Evolutionary conservation across 192 early-diverging fungal species (phyloP).

Genomic region (Helicostylum pulchrum): DNA sequence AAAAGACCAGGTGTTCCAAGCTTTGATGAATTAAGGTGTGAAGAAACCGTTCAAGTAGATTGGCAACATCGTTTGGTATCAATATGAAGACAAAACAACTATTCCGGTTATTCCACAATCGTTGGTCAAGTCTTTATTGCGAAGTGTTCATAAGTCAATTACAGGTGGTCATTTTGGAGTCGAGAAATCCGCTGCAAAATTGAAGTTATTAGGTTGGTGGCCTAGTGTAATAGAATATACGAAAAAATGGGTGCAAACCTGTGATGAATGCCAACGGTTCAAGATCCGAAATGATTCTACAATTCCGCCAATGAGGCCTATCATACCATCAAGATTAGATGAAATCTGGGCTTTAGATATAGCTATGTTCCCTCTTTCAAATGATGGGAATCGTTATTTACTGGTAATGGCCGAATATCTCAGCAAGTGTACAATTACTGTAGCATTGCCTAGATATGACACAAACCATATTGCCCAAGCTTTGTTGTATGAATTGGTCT

Average conservation of each 20-base stretch:
- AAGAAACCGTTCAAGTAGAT: neutral
- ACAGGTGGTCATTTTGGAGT: conserved; percentile 10
- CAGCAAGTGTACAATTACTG: conserved; percentile 9
- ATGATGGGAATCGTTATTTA: neutral
- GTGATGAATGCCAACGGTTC: conserved; percentile 7
- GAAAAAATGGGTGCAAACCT: neutral
- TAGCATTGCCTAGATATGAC: neutral
- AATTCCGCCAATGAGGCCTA: conserved; percentile 3
- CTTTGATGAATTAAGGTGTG: neutral
- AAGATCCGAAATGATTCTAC: conserved; percentile 5
- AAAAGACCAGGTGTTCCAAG: neutral
- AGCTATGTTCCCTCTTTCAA: neutral
- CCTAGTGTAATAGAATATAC: neutral
- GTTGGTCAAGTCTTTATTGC: neutral
- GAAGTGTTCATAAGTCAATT: neutral
- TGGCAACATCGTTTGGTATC: neutral
- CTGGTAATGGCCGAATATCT: conserved; percentile 8
- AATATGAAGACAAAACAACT: neutral
- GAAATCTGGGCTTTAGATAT: conserved; percentile 14
- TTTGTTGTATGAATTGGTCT: neutral
- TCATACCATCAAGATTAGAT: neutral
- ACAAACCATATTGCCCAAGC: neutral
- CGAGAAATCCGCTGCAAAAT: neutral
- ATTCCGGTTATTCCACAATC: neutral
- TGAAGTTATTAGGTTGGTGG: conserved; percentile 1